These are phyloP conservation scores for Pseudogymnoascus sp. DNA, from an alignment of 2,329 filamentous ascomycete genomes.

Conservation along the genomic window DNA sequence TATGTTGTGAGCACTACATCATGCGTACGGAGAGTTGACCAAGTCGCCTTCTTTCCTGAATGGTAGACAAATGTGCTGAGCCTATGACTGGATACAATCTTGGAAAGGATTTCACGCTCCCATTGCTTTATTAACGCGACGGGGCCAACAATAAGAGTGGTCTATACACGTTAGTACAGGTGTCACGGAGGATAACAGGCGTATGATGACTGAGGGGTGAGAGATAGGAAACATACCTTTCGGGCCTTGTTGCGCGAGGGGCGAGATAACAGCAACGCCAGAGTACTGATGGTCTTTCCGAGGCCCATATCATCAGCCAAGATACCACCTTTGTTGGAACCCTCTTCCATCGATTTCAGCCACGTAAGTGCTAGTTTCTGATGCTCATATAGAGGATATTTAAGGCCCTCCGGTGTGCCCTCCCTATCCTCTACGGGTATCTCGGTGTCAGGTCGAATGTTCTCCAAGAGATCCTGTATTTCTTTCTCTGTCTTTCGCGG, in stretches of 20 bases:
- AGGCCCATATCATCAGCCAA: constrained; percentile 77
- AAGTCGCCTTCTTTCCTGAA: constrained; percentile 50
- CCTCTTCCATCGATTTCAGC: constrained; percentile 67
- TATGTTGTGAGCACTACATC: constrained; percentile 77
- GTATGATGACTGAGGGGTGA: neutral
- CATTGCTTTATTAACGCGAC: constrained; percentile 76
- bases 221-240: constrained; percentile 11
- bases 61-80: constrained; percentile 65
- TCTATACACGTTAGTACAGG: constrained; percentile 42
- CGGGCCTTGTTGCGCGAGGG: neutral
- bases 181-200: neutral
- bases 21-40: constrained; percentile 52
- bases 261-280: constrained; percentile 49
- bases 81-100: constrained; percentile 51
- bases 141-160: constrained; percentile 75
- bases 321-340: constrained; percentile 65
- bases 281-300: constrained; percentile 75
- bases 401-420: constrained; percentile 61
- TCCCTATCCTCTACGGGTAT: constrained; percentile 54
- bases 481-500: constrained; percentile 52
- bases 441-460: constrained; percentile 65
- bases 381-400: constrained; percentile 65
- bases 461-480: constrained; percentile 60
- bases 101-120: constrained; percentile 68
- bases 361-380: constrained; percentile 71